phyloP scores from a whole-genome alignment of 2,329 filamentous ascomycete genomes.

The Ceratocystis lukuohia region DNA sequence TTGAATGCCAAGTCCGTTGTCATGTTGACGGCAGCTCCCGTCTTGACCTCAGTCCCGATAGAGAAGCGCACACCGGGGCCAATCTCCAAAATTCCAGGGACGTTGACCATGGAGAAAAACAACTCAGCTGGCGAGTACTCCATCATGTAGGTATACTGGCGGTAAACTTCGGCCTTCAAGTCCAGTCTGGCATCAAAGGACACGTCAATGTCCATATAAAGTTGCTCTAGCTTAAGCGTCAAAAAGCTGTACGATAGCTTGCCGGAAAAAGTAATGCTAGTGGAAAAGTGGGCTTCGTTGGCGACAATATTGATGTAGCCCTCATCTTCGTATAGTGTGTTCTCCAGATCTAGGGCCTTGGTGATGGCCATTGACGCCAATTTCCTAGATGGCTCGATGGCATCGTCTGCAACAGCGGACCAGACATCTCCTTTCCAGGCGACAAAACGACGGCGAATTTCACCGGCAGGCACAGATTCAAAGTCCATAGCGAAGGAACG shows the following conservation, averaged over 20 bases:
- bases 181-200: conserved; percentile 28
- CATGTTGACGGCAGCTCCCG: conserved; percentile 26
- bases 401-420: conserved; percentile 19
- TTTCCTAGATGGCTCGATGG: conserved; percentile 19
- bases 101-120: conserved; percentile 28
- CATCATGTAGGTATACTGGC: conserved; percentile 26
- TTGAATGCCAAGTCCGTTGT: conserved; percentile 25
- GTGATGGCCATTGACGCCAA: conserved; percentile 1
- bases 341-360: conserved; percentile 22
- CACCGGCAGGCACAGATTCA: conserved; percentile 22
- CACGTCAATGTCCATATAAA: conserved; percentile 33
- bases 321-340: conserved; percentile 24
- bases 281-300: conserved; percentile 27
- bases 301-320: conserved; percentile 28
- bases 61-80: conserved; percentile 29
- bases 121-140: conserved; percentile 29
- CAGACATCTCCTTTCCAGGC: conserved; percentile 20
- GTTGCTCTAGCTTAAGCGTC: conserved; percentile 25
- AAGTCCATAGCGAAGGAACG: conserved; percentile 23
- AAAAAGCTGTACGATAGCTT: conserved; percentile 31
- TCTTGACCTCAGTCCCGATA: conserved; percentile 28
- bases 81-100: conserved; percentile 31
- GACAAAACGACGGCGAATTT: conserved; percentile 23
- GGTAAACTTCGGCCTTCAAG: conserved; percentile 27
- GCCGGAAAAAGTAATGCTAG: conserved; percentile 31